Percentiles rank a stretch among this genome's conserved stretches.
These are phyloP conservation scores for Mortierella polycephala DNA, from an alignment of 371 early-diverging fungal species.

Conservation along the genomic window DNA sequence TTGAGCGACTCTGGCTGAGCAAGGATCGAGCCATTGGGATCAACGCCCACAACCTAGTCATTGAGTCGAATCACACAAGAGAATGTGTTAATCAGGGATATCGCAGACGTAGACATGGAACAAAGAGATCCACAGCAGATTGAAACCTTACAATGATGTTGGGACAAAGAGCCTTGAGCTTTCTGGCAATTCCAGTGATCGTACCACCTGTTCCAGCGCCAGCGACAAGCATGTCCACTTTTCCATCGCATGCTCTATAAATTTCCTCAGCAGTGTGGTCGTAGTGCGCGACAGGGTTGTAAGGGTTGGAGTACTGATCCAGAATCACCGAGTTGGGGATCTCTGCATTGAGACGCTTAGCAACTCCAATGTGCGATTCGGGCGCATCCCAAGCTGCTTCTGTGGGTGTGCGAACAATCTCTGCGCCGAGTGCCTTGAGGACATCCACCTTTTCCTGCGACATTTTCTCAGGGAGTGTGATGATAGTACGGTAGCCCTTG, in stretches of 20 bases:
- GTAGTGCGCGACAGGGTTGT: slow-evolving; percentile 97
- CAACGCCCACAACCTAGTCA: slow-evolving; percentile 89
- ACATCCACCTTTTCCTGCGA: slow-evolving; percentile 98
- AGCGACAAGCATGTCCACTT: slow-evolving; percentile 96
- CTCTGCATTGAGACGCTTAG: slow-evolving; percentile 89
- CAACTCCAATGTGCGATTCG: slow-evolving; percentile 97
- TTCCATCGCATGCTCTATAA: slow-evolving; percentile 83
- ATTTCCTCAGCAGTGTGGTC: slow-evolving; percentile 93
- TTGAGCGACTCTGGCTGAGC: slow-evolving; percentile 90
- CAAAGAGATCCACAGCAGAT: background rate
- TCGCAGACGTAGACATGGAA: slow-evolving; percentile 2
- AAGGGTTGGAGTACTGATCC: slow-evolving; percentile 94
- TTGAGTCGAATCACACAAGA: background rate
- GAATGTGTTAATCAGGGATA: background rate
- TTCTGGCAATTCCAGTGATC: slow-evolving; percentile 92
- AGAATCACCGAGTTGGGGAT: slow-evolving; percentile 95
- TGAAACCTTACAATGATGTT: slow-evolving; percentile 70
- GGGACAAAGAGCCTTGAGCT: slow-evolving; percentile 94
- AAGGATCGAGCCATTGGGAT: slow-evolving; percentile 94
- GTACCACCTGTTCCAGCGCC: slow-evolving; percentile 98
- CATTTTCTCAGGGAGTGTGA: slow-evolving; percentile 98
- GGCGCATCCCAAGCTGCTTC: slow-evolving; percentile 98
- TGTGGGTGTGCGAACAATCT: slow-evolving; percentile 97
- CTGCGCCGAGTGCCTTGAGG: slow-evolving; percentile 96
- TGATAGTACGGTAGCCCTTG: slow-evolving; percentile 96